Evolutionary conservation across 805 yeast genomes (phyloP).

Genomic region (Metschnikowia koreensis): DNA sequence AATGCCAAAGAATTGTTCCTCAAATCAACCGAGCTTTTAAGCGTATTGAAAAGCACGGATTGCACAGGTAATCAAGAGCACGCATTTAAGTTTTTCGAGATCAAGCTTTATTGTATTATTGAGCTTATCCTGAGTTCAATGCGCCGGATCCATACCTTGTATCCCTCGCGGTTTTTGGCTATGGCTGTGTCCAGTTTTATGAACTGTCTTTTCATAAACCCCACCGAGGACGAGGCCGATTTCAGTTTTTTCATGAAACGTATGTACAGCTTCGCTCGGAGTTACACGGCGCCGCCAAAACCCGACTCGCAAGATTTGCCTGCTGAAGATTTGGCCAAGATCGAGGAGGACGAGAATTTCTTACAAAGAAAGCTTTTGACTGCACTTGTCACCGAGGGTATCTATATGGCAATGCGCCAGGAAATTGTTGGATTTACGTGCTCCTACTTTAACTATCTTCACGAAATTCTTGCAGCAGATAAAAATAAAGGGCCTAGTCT

Average conservation of each 20-base stretch:
- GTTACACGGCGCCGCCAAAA: slow-evolving; percentile 37
- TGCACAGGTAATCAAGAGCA: slow-evolving; percentile 11
- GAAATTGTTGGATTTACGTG: slow-evolving; percentile 23
- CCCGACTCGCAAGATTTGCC: slow-evolving; percentile 41
- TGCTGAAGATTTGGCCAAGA: slow-evolving; percentile 37
- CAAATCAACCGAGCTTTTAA: slow-evolving; percentile 64
- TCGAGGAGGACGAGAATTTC: slow-evolving; percentile 54
- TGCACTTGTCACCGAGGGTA: slow-evolving; percentile 54
- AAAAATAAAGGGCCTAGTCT: slow-evolving; percentile 13
- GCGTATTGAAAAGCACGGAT: slow-evolving; percentile 30
- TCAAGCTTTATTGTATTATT: slow-evolving; percentile 63
- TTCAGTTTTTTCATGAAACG: slow-evolving; percentile 53
- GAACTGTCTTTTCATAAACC: slow-evolving; percentile 45
- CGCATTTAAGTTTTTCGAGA: slow-evolving; percentile 39
- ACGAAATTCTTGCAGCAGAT: slow-evolving; percentile 10
- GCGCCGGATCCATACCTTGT: slow-evolving; percentile 60
- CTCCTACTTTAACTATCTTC: slow-evolving; percentile 24
- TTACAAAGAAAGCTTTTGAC: slow-evolving; percentile 66
- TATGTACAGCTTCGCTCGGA: slow-evolving; percentile 57
- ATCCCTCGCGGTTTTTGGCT: slow-evolving; percentile 77
- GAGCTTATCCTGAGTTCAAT: slow-evolving; percentile 63
- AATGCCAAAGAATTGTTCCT: slow-evolving; percentile 79
- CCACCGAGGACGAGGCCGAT: slow-evolving; percentile 21
- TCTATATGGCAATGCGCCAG: slow-evolving; percentile 33
- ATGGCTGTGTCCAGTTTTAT: slow-evolving; percentile 63